Evolutionary conservation across 352 stramenopile genomes (phyloP).

Genomic region (Globisporangium mamillatum): DNA sequence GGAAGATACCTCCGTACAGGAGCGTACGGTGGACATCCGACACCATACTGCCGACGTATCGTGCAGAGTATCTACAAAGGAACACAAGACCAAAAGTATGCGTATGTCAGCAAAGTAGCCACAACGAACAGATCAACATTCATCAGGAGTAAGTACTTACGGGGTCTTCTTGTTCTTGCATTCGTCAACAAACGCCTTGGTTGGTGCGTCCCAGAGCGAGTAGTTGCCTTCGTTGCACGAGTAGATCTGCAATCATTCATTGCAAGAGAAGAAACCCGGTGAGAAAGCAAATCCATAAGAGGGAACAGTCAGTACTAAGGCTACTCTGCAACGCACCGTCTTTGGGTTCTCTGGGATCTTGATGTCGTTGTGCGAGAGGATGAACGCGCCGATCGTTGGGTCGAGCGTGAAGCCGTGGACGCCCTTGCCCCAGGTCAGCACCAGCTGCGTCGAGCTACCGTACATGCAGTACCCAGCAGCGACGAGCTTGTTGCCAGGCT

Average conservation of each 20-base stretch:
- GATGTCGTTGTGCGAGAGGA: conserved; percentile 95
- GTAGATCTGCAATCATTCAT: conserved; percentile 78
- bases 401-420: conserved; percentile 98
- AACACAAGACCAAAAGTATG: background rate
- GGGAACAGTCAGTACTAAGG: background rate
- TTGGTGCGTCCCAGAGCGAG: conserved; percentile 92
- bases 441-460: conserved; percentile 96
- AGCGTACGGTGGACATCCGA: conserved; percentile 98
- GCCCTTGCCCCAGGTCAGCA: conserved; percentile 94
- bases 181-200: conserved; percentile 85
- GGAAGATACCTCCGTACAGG: conserved; percentile 98
- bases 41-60: conserved; percentile 99
- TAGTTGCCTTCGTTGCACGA: conserved; percentile 99
- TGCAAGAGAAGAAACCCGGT: background rate
- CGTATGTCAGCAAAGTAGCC: background rate
- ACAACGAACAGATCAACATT: background rate
- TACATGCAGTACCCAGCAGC: conserved; percentile 99
- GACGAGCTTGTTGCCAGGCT: conserved; percentile 92
- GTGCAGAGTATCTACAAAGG: conserved; percentile 75
- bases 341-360: conserved; percentile 91
- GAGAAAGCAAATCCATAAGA: background rate
- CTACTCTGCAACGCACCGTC: conserved; percentile 38
- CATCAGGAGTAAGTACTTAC: conserved; percentile 31
- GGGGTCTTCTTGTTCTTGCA: conserved; percentile 78
- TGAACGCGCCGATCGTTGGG: conserved; percentile 97